Conservation (phyloP, 2,329 filamentous ascomycete species). For the Cytospora leucostoma region DNA sequence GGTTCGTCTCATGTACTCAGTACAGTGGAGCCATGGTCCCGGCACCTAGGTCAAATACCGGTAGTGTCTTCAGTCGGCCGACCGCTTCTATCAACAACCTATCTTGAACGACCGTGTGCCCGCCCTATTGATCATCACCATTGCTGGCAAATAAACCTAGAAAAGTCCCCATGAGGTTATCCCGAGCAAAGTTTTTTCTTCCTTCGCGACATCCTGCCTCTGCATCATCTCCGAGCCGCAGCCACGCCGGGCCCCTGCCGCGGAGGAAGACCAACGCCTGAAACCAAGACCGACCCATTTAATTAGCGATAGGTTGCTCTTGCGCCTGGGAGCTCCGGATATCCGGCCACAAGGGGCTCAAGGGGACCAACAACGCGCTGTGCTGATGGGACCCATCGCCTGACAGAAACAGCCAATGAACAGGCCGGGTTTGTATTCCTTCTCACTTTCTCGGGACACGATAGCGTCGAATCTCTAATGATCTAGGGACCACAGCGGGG, state of each 20-base stretch:
- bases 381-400: slow-evolving; percentile 1
- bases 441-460: background rate
- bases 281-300: slow-evolving; percentile 20
- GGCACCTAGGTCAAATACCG: background rate
- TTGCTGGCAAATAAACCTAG: background rate
- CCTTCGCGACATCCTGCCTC: background rate
- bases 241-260: slow-evolving; percentile 5
- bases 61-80: background rate
- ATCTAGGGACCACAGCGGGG: slow-evolving; percentile 3
- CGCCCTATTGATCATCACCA: slow-evolving; percentile 4
- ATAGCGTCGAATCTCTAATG: background rate
- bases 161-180: background rate
- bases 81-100: background rate
- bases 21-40: slow-evolving; percentile 17
- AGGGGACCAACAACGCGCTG: slow-evolving; percentile 11
- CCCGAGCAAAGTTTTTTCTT: background rate
- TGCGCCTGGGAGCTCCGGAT: slow-evolving; percentile 23
- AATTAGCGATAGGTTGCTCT: slow-evolving; percentile 21
- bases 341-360: slow-evolving; percentile 1
- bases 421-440: background rate
- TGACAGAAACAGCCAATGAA: slow-evolving; percentile 17
- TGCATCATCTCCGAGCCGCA: no score
- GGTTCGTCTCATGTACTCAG: slow-evolving; percentile 7
- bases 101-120: slow-evolving; percentile 9
- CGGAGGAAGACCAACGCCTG: slow-evolving; percentile 14